Evolutionary conservation across 495 filamentous ascomycete species (phyloP).

Genomic region (Endocarpon pusillum): DNA sequence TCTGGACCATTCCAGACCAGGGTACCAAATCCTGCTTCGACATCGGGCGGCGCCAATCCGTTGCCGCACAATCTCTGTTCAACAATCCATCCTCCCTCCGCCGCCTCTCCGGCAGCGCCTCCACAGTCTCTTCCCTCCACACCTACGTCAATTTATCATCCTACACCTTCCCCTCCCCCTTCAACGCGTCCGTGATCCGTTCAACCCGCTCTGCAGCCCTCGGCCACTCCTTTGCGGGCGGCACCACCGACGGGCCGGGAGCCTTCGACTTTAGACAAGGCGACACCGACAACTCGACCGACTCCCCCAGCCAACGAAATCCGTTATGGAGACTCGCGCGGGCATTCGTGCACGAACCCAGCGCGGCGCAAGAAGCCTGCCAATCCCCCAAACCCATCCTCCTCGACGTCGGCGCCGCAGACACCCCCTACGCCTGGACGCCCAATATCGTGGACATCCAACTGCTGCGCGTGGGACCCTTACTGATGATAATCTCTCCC

Average conservation of each 20-base stretch:
- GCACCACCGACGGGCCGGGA: constrained; percentile 86
- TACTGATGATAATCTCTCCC: constrained; percentile 72
- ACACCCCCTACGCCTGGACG: constrained; percentile 69
- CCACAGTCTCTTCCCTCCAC: constrained; percentile 54
- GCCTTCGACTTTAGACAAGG: constrained; percentile 82
- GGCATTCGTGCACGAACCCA: constrained; percentile 52
- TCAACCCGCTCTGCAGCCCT: constrained; percentile 90
- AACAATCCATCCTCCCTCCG: constrained; percentile 15
- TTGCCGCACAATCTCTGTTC: constrained; percentile 44
- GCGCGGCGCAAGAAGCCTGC: constrained; percentile 53
- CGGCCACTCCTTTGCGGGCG: constrained; percentile 86
- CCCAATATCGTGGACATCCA: constrained; percentile 93
- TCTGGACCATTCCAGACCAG: constrained; percentile 50
- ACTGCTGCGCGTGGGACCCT: constrained; percentile 68
- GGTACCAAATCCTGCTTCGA: constrained; percentile 60
- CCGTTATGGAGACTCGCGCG: constrained; percentile 73
- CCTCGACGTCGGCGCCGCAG: constrained; percentile 72
- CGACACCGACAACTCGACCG: constrained; percentile 36
- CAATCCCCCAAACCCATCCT: constrained; percentile 78
- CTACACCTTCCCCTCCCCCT: constrained; percentile 52
- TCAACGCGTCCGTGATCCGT: constrained; percentile 49
- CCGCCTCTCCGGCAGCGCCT: constrained; percentile 23
- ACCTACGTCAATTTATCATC: constrained; percentile 57
- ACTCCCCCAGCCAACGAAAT: constrained; percentile 48
- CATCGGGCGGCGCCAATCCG: constrained; percentile 51